These are phyloP conservation scores for Xylaria venustula DNA, from an alignment of 495 filamentous ascomycete species.

Conservation along the genomic window DNA sequence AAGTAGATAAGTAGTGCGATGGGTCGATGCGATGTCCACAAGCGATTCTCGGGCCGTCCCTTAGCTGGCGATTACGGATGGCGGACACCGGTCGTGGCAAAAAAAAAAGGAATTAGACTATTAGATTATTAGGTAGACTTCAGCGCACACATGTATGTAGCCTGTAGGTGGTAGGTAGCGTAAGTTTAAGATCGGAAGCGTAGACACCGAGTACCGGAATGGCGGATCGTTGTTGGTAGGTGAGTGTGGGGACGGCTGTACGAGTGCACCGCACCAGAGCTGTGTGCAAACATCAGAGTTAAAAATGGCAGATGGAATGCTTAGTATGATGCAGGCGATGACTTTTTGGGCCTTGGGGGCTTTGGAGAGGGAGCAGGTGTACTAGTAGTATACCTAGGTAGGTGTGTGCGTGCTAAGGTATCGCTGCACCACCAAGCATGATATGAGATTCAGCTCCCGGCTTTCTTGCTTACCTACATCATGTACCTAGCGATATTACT, in stretches of 20 bases:
- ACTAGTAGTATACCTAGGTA: background rate
- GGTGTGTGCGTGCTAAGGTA: too few relatives aligned
- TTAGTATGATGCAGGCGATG: background rate
- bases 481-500: too few relatives aligned
- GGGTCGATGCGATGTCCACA: background rate
- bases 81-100: background rate
- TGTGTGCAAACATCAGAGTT: too few relatives aligned
- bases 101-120: background rate
- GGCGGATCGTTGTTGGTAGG: too few relatives aligned
- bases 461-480: background rate
- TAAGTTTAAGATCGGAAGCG: background rate
- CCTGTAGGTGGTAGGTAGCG: background rate
- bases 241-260: too few relatives aligned
- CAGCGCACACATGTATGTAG: background rate
- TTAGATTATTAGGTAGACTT: too few relatives aligned
- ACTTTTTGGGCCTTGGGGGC: too few relatives aligned
- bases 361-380: background rate
- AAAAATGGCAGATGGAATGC: background rate
- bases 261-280: too few relatives aligned
- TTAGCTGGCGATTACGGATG: constrained; percentile 1
- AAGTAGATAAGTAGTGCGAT: background rate
- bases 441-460: background rate
- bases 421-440: too few relatives aligned
- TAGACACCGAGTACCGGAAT: too few relatives aligned
- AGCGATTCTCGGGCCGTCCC: constrained; percentile 6